These are phyloP conservation scores for Wilhelminamyces savonicus DNA, from an alignment of 805 yeast genomes.

Conservation along the genomic window DNA sequence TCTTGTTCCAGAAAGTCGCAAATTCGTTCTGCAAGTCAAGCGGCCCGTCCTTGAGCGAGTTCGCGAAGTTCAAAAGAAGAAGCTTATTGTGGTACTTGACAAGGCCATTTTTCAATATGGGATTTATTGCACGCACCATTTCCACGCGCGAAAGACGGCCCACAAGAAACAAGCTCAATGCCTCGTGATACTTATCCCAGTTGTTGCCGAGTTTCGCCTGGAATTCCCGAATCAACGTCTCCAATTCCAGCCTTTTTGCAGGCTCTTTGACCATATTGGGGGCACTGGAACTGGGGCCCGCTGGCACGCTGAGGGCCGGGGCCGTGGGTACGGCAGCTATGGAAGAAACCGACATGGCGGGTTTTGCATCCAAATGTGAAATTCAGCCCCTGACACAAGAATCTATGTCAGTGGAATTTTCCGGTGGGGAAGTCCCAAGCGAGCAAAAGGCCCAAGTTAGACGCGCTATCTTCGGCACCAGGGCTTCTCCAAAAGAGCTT, in stretches of 20 bases:
- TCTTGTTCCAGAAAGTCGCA: slow-evolving; percentile 42
- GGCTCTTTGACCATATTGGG: no score
- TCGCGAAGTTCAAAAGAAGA: slow-evolving; percentile 74
- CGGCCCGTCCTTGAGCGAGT: slow-evolving; percentile 73
- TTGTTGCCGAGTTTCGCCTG: slow-evolving; percentile 66
- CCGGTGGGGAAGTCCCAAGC: no score
- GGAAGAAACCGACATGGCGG: no score
- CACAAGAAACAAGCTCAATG: slow-evolving; percentile 66
- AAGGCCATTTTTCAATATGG: slow-evolving; percentile 44
- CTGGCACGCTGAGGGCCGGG: no score
- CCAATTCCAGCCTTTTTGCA: slow-evolving; percentile 28
- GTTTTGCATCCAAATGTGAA: no score
- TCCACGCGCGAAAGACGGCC: slow-evolving; percentile 79
- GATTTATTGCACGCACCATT: slow-evolving; percentile 51
- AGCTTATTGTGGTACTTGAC: slow-evolving; percentile 76
- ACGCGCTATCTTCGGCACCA: no score
- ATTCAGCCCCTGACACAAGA: no score
- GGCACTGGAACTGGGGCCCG: no score
- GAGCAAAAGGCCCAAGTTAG: no score
- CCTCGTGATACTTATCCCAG: slow-evolving; percentile 84
- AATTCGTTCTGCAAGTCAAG: slow-evolving; percentile 43
- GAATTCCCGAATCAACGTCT: slow-evolving; percentile 59
- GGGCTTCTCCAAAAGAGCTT: no score
- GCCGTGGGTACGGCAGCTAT: no score
- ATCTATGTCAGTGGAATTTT: no score